Base-by-base conservation (phyloP, 108 stramenopile genomes). In the Pseudonitzschia multiseries region DNA sequence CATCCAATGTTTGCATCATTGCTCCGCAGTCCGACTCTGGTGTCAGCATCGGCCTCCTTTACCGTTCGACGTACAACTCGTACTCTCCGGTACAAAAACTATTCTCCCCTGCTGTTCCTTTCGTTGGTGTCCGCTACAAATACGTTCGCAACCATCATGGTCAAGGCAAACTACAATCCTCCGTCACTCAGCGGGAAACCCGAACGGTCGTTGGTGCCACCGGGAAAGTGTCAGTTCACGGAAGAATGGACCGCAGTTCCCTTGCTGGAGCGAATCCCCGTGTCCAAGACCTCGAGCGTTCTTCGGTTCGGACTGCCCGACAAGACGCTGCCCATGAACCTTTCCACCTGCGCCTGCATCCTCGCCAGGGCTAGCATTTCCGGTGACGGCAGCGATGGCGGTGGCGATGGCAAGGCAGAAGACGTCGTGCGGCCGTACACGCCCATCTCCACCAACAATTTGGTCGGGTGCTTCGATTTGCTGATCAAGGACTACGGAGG, bases 351-450 rank as follows among this genome's bases (percentile, higher is more conserved):
- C 24, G 95, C 96, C 20, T 98, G 96, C 72, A 81, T 98, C 65
- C 71, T 98, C 46, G 93, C 95, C 54, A 83, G 83, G 73, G 93
- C 89, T 21, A 85, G 87, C 33, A 65, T 74, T 10, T 3, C 54
- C 31, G 72, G 84, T 54, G 73, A 68, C 8, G 79, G 82, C 9
- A 73, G 78, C 18, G 73, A 80, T 8, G 12, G 54, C 31, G 74
- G 84, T 53, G 73, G 67, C 8, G 79, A 84, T 8, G 77, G 78
- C 18, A 76, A 80, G 24, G 31, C 26, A 32, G 86, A 90, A 44
- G 77, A 51, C 36, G 94, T 96, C 21, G 81, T 89, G 43, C 79
- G 98, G 21, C 98, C 98, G 26, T 98, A 98, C 82, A 98, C 98
- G 6, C 98, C 98, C 57, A 92, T 95, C 63, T 89, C 89, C 50